Conservation (phyloP, 345 rosid genomes). For the Mercurialis annua region DNA sequence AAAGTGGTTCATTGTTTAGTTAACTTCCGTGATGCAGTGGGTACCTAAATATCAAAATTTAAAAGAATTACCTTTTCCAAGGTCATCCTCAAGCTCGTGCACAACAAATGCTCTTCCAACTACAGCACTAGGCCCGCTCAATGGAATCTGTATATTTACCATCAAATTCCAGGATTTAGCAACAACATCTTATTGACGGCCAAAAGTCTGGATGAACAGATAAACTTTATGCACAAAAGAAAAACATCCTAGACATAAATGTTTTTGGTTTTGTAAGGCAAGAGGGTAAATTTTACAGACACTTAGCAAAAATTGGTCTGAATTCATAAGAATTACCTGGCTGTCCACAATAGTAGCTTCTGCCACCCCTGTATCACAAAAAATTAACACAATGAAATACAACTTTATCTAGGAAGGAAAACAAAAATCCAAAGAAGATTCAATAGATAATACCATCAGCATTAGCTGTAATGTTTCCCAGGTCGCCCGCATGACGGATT, state of each 20-base stretch:
- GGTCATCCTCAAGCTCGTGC: slow-evolving; percentile 96
- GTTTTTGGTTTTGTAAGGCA: not conserved
- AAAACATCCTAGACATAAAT: not conserved
- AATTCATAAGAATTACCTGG: slow-evolving; percentile 45
- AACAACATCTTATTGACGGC: slow-evolving; percentile 4
- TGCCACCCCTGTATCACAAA: slow-evolving; percentile 63
- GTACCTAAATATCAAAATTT: not conserved
- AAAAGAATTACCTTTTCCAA: slow-evolving; percentile 67
- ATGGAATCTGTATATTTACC: slow-evolving; percentile 54
- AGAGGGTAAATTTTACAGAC: not conserved
- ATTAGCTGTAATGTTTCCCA: slow-evolving; percentile 97
- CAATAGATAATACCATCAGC: slow-evolving; percentile 59
- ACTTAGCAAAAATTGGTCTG: not conserved
- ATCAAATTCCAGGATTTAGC: slow-evolving; percentile 11
- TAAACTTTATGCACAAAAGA: not conserved
- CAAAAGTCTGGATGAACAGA: not conserved
- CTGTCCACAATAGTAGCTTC: slow-evolving; percentile 80
- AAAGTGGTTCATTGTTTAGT: not conserved
- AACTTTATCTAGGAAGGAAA: not conserved
- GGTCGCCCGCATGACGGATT: slow-evolving; percentile 99
- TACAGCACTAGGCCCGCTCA: slow-evolving; percentile 68
- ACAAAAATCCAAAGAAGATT: not conserved
- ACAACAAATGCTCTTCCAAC: slow-evolving; percentile 96
- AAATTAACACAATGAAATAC: slow-evolving; percentile 9
- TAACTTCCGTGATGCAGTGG: not conserved